A percentile compares a stretch with the other conserved stretches of the same genome.
phyloP scores from a whole-genome alignment of 2,329 filamentous ascomycete species.

The Aspergillus alliaceus region DNA sequence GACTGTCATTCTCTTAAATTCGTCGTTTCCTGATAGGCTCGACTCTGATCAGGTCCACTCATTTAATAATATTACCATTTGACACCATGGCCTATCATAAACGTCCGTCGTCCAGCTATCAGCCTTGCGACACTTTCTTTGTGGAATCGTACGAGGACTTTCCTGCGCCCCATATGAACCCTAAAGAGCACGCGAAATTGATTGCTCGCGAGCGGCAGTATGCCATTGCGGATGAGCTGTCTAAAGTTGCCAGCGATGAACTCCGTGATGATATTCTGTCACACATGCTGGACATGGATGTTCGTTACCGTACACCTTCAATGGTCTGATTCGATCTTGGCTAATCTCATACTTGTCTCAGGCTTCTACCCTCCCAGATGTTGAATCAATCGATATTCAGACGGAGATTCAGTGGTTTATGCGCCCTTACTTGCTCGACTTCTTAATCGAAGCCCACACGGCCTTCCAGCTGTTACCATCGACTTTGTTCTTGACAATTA shows the following conservation, averaged over 20 bases:
- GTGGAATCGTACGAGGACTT: constrained; percentile 61
- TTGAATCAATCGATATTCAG: constrained; percentile 97
- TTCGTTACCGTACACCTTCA: constrained; percentile 29
- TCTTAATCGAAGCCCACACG: constrained; percentile 93
- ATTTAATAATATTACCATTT: constrained; percentile 28
- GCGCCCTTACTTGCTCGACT: constrained; percentile 96
- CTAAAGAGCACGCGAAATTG: constrained; percentile 74
- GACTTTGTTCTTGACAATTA: constrained; percentile 93
- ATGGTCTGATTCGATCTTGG: not conserved
- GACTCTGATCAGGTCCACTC: constrained; percentile 44
- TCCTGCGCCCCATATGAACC: constrained; percentile 56
- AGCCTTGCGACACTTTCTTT: constrained; percentile 68
- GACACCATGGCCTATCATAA: constrained; percentile 57
- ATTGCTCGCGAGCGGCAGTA: constrained; percentile 81
- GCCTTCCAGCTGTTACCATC: constrained; percentile 92
- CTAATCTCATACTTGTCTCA: constrained; percentile 36
- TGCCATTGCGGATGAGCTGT: constrained; percentile 85
- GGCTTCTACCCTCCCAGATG: constrained; percentile 88
- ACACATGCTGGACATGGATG: constrained; percentile 95
- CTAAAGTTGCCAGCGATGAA: constrained; percentile 78
- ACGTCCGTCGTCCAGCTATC: constrained; percentile 54
- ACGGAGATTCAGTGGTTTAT: constrained; percentile 99
- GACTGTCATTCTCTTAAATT: constrained; percentile 53
- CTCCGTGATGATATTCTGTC: constrained; percentile 92
- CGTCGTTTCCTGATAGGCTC: constrained; percentile 41